Percentiles rank a stretch among this genome's conserved stretches.
These are phyloP conservation scores for Murraya paniculata DNA, from an alignment of 345 rosid species.

Conservation along the genomic window DNA sequence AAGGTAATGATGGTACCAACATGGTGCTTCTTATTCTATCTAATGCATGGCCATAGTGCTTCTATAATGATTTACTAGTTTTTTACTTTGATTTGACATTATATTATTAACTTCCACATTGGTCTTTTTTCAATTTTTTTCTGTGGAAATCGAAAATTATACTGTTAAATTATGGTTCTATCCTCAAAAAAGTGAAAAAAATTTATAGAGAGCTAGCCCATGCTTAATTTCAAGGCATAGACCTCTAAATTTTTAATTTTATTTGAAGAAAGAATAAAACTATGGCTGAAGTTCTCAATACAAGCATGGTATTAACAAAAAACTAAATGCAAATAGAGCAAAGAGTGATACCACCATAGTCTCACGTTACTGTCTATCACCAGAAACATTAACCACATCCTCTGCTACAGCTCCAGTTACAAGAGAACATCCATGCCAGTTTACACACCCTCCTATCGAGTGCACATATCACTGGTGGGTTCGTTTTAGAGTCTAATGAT, in stretches of 20 bases:
- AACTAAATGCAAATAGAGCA: background rate
- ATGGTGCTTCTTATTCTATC: background rate
- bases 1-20: constrained; percentile 42
- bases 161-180: too few species aligned
- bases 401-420: background rate
- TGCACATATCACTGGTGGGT: background rate
- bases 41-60: background rate
- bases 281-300: background rate
- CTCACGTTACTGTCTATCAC: background rate
- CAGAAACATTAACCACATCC: background rate
- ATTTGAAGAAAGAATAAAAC: background rate
- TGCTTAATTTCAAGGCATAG: background rate
- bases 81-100: background rate
- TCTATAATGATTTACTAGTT: background rate
- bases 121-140: background rate
- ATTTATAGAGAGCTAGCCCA: background rate
- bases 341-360: background rate
- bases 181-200: too few species aligned
- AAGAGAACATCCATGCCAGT: background rate
- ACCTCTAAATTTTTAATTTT: background rate
- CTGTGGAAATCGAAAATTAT: background rate
- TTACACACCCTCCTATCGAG: background rate
- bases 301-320: background rate
- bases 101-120: background rate
- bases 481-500: background rate